These are phyloP conservation scores for Clohesyomyces aquaticus DNA, from an alignment of 495 filamentous ascomycete genomes.

Conservation along the genomic window DNA sequence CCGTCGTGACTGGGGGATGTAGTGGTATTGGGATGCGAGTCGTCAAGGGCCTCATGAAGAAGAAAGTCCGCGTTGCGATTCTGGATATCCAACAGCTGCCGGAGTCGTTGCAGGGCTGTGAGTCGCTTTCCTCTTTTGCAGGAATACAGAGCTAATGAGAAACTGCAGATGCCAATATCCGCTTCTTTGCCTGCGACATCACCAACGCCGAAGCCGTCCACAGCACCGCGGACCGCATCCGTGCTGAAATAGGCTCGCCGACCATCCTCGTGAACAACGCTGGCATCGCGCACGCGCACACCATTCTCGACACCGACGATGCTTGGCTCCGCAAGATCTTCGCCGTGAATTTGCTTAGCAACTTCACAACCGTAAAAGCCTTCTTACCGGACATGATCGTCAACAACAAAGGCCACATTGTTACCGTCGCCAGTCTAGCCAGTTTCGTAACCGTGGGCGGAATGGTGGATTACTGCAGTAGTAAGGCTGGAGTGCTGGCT, in stretches of 20 bases:
- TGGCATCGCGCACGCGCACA: conserved; percentile 59
- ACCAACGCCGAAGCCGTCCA: conserved; percentile 54
- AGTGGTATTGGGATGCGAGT: conserved; percentile 61
- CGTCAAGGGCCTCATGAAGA: conserved; percentile 51
- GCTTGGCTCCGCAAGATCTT: conserved; percentile 57
- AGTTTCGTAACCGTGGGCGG: conserved; percentile 55
- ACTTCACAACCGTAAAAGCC: conserved; percentile 60
- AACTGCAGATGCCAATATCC: conserved; percentile 33
- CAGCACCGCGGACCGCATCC: conserved; percentile 46
- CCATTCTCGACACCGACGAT: conserved; percentile 56
- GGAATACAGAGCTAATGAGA: conserved; percentile 1
- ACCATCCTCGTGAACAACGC: conserved; percentile 67
- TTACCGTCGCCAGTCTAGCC: conserved; percentile 60
- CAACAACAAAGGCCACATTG: conserved; percentile 63
- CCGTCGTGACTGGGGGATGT: conserved; percentile 62
- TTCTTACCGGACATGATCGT: conserved; percentile 65
- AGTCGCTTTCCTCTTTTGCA: conserved; percentile 1
- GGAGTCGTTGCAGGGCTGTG: conserved; percentile 25
- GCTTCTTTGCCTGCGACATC: conserved; percentile 59
- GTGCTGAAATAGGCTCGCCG: conserved; percentile 52
- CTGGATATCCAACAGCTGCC: conserved; percentile 38
- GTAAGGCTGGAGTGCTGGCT: conserved; percentile 61
- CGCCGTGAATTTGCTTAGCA: conserved; percentile 62
- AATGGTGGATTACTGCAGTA: conserved; percentile 59
- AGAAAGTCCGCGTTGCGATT: conserved; percentile 56